Evolutionary conservation across 1,139 yeast species (phyloP).

Genomic region (Fermentozyma sake): DNA sequence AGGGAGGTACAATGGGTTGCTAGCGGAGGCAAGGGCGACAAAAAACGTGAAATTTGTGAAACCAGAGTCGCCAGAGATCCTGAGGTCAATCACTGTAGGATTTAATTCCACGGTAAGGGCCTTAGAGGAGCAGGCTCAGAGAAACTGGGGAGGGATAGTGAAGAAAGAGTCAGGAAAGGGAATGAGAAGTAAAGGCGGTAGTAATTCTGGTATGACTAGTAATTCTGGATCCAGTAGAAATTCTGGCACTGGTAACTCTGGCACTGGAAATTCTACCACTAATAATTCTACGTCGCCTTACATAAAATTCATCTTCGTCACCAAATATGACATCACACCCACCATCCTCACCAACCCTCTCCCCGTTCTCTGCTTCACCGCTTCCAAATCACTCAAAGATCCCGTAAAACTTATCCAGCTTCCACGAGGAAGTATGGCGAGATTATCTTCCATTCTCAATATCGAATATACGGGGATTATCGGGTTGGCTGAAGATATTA

Average conservation of each 20-base stretch:
- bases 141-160: too few relatives aligned
- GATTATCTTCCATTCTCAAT: constrained; percentile 31
- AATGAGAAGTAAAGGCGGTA: constrained; percentile 2
- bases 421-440: constrained; percentile 43
- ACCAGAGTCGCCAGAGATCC: constrained; percentile 22
- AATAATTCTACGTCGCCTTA: constrained; percentile 7
- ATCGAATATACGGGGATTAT: constrained; percentile 24
- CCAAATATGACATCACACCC: constrained; percentile 51
- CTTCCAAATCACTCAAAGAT: constrained; percentile 24
- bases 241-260: too few relatives aligned
- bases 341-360: constrained; percentile 45
- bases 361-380: constrained; percentile 47
- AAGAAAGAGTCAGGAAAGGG: too few relatives aligned
- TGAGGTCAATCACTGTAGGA: constrained; percentile 34
- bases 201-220: constrained; percentile 3
- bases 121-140: constrained; percentile 45
- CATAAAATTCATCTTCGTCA: constrained; percentile 46
- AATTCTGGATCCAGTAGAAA: constrained; percentile 8
- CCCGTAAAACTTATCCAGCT: constrained; percentile 50
- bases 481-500: constrained; percentile 21
- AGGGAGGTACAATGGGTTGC: constrained; percentile 26
- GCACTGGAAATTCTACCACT: constrained; percentile 7
- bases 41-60: constrained; percentile 4
- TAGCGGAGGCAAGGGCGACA: constrained; percentile 8
- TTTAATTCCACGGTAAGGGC: constrained; percentile 51